Percentiles rank a stretch among this genome's conserved stretches.
Evolutionary conservation across 768 basidiomycete genomes (phyloP).

Genomic region (Kwoniella sp.): DNA sequence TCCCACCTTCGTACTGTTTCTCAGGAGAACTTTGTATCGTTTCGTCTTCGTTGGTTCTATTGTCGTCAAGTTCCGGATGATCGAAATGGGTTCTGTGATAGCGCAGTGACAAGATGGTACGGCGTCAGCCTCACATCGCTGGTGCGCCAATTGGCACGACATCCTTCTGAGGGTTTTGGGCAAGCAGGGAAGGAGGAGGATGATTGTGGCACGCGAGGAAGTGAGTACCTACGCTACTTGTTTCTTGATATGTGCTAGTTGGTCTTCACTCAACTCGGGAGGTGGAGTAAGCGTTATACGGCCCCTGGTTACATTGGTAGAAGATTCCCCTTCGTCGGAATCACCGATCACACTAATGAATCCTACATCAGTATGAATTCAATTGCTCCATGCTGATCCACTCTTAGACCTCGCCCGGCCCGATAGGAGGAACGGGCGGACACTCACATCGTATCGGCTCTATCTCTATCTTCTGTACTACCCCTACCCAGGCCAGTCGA

Average conservation of each 20-base stretch:
- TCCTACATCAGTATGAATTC: background rate
- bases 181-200: too few species aligned
- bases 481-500: constrained; percentile 12
- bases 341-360: constrained; percentile 14
- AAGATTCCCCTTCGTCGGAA: constrained; percentile 17
- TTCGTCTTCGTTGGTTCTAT: background rate
- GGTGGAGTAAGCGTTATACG: constrained; percentile 24
- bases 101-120: too few species aligned
- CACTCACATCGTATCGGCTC: constrained; percentile 25
- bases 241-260: constrained; percentile 16
- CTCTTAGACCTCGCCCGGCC: too few species aligned
- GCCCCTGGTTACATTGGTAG: background rate
- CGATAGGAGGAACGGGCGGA: background rate
- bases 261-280: constrained; percentile 19
- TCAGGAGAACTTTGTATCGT: constrained; percentile 1
- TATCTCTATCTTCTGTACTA: constrained; percentile 28
- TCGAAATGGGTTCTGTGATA: constrained; percentile 3
- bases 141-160: too few species aligned
- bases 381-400: too few species aligned
- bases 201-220: too few species aligned
- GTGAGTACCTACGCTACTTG: constrained; percentile 12
- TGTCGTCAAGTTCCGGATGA: background rate
- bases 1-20: constrained; percentile 7
- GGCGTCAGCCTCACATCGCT: too few species aligned
- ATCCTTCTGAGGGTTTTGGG: too few species aligned